Evolutionary conservation across 129 eudicot genomes (phyloP), one percentile per base, ranked within the genome.

Genomic region (Arctium lappa): DNA sequence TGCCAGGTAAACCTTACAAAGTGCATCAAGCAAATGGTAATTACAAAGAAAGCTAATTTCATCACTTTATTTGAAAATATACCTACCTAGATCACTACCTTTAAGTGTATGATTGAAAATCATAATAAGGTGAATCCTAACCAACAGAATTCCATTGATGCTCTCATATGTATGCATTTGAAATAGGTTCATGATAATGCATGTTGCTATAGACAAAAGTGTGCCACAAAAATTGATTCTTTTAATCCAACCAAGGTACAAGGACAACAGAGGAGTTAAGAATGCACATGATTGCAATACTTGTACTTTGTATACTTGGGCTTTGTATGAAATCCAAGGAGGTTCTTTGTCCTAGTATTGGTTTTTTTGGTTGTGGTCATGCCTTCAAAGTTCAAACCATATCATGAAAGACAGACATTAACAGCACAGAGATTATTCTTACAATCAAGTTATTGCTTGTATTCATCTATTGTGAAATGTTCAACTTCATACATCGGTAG

Each of bases 171-270:
- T 73, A 36, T 22, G 73, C 1, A 30, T 15, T 73, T 29, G 12
- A 27, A 27, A 10, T 81, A 81, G 46, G 63, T 65, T 37, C 62
- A 32, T 60, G 60, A 81, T 3, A 72, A 73, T 72, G 39, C 73
- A 11, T 72, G 16, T 38, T 81, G 63, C 65, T 38, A 38, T 73
- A 36, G 40, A 33, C 63, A 60, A 81, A 73, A 36, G 42, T 22
- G 79, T 73, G 69, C 70, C 22, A 66, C 10, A 29, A 4, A n/a
- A 60, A 60, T 60, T 60, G 29, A 48, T 13, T 72, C 16, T 31
- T 8, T 22, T 16, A 29, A 81, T 60, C 73, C 63, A 81, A 60
- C 79, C 63, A 81, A 60, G 39, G 42, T 68, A 37, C 72, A 72
- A 80, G 60, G 12, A 34, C 53, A 39, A 33, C 10, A 5, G 13